Percentiles rank a stretch among this genome's conserved stretches.
Evolutionary conservation across 225 moss, liverwort and hornwort genomes (phyloP).

Genomic region (Pleurozium schreberi): DNA sequence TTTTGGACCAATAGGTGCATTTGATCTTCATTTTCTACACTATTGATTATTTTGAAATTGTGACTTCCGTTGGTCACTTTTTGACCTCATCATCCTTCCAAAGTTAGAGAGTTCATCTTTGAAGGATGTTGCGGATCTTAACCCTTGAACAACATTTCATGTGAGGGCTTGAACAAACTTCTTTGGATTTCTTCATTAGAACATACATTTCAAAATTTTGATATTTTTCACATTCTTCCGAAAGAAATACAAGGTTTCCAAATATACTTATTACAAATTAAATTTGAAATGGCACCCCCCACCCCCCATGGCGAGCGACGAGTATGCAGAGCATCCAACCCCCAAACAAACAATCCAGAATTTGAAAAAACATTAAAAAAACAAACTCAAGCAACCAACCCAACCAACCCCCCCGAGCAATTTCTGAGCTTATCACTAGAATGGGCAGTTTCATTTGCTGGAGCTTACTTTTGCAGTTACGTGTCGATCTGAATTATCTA

Average conservation of each 20-base stretch:
- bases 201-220: no score
- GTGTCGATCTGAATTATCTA: neutral
- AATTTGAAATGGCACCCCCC: no score
- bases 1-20: neutral
- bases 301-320: neutral
- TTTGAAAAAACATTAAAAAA: neutral
- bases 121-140: no score
- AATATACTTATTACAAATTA: no score
- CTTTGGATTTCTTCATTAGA: no score
- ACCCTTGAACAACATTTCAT: no score
- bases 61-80: neutral
- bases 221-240: no score
- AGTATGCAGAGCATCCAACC: neutral
- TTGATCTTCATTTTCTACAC: neutral
- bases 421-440: neutral
- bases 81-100: neutral
- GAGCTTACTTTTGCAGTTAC: neutral
- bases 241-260: no score
- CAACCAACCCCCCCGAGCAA: no score
- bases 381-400: neutral
- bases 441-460: no score
- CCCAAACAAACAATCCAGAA: neutral
- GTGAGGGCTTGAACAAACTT: no score
- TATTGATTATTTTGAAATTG: neutral
- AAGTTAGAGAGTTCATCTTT: neutral